Base-by-base conservation (phyloP, 2,329 filamentous ascomycete species). In the Graphilbum fragrans region DNA sequence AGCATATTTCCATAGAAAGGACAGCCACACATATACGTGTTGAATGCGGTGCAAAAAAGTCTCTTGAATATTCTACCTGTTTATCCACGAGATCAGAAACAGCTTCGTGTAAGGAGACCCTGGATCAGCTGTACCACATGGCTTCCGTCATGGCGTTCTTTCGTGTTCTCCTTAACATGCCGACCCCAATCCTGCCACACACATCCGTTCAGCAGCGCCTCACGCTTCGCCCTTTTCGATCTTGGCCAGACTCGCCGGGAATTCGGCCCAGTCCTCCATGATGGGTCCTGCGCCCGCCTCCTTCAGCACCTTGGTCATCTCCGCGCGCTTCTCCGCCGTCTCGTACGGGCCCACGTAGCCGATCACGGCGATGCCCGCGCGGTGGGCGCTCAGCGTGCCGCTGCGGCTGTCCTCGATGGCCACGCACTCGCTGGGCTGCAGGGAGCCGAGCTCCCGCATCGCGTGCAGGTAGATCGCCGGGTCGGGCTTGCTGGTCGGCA, bases 401-500 rank as follows among this genome's bases (percentile, higher is more conserved):
- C 80, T 86, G 72, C 84, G 86, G 69, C 80, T 86, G 67, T 94
- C 87, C 69, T 94, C 87, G 45, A 94, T 75, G 20, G 87, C 83
- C 25, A 94, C 70, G 50, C 74, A 79, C 68, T 93, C 80, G 37
- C 67, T 66, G 2, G 85, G 67, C 53, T 72, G 74, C 63, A 82
- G 82, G 29, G 8, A 5, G 47, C 80, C 81, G 39, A 93, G 70
- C 56, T 75, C 65, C 62, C 86, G 65, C 57, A 87, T 74, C 19
- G 87, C 83, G 59, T 81, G 73, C 49, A 86, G 63, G 67, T 94
- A 94, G 63, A 94, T 82, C 50, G 85, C 84, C 17, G 88, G 87
- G 62, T 94, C 84, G 16, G 87, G 87, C 74, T 94, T 94, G 61
- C 78, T 84, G 42, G 85, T 88, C n/a, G 87, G 87, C 55, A 69